These are phyloP conservation scores for Solanum hybrid DNA, from an alignment of 305 asterid genomes.

Conservation along the genomic window DNA sequence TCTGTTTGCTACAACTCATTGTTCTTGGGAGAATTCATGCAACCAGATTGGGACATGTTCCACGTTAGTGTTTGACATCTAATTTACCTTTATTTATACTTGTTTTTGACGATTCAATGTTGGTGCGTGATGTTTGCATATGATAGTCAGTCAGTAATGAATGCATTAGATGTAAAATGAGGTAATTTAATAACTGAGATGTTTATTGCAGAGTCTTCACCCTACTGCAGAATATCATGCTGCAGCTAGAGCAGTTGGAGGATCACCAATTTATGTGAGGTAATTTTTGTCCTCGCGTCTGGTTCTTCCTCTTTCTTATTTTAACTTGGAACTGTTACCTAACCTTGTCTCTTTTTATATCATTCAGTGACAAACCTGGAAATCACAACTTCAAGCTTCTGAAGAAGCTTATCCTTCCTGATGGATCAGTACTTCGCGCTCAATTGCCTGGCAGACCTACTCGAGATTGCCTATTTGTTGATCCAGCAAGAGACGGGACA, in stretches of 20 bases:
- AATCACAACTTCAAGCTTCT: slow-evolving; percentile 89
- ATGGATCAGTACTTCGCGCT: slow-evolving; percentile 88
- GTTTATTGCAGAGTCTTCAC: slow-evolving; percentile 64
- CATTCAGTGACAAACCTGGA: slow-evolving; percentile 82
- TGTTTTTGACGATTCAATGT: background rate
- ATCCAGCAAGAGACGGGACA: slow-evolving; percentile 93
- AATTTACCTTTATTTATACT: background rate
- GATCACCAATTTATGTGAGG: slow-evolving; percentile 93
- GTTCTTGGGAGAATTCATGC: slow-evolving; percentile 92
- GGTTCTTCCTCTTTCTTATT: background rate
- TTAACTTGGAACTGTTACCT: background rate
- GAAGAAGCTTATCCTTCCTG: slow-evolving; percentile 85
- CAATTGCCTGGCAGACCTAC: slow-evolving; percentile 91
- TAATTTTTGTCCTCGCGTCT: background rate
- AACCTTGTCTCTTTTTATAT: background rate
- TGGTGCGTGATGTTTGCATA: background rate
- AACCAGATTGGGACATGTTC: slow-evolving; percentile 99
- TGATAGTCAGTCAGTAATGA: background rate
- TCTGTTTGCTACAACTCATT: slow-evolving; percentile 85
- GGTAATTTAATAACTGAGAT: slow-evolving; percentile 4
- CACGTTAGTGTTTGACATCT: slow-evolving; percentile 45
- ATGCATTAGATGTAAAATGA: background rate
- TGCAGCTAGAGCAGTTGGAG: slow-evolving; percentile 98
- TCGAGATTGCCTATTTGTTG: slow-evolving; percentile 70
- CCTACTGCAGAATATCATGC: slow-evolving; percentile 96